Base-by-base conservation (phyloP, 345 rosid species). In the Reutealis trisperma region DNA sequence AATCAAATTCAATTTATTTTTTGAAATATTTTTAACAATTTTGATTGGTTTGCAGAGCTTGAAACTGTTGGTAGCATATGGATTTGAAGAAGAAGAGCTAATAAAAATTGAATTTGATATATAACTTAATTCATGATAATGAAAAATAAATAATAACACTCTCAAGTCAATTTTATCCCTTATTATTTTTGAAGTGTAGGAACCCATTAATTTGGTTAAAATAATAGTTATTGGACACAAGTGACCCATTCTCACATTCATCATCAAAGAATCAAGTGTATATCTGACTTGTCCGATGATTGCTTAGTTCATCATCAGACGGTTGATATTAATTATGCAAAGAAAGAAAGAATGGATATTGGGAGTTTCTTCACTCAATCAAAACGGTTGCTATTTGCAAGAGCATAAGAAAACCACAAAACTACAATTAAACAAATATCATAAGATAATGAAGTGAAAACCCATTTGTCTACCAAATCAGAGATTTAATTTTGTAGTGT, bases 391-490 rank as follows among this genome's bases (percentile, higher is more conserved):
- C 30, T 45, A 66, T 66, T 42, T 32, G 11, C 37, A 25, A 57
- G 10, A 55, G 1, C 30, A 5, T 19, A 49, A 55, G 16, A 42
- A 37, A 37, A 41, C 1, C 14, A 55, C 34, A 9, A 61, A 25
- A 14, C 9, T 22, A 49, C 9, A 7, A 41, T 14, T 51, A 49
- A 8, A 67, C 66, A 57, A 57, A 51, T 70, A 73, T 0, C n/a
- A 42, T 66, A n/a, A 27, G 34, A 69, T 52, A 70, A 81, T 58
- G 41, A 41, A n/a, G n/a, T n/a, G n/a, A n/a, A n/a, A 58, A 76
- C 79, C 4, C 15, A 41, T 22, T n/a, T 54, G 8, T 34, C 19
- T 14, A 41, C 45, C 9, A 61, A 73, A 59, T 61, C 44, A 41
- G 42, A 16, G 9, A 45, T 19, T 37, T 37, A 5, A 37, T 5